Conservation (phyloP, 176 grass and related monocot species). For the Hordeum marinum region DNA sequence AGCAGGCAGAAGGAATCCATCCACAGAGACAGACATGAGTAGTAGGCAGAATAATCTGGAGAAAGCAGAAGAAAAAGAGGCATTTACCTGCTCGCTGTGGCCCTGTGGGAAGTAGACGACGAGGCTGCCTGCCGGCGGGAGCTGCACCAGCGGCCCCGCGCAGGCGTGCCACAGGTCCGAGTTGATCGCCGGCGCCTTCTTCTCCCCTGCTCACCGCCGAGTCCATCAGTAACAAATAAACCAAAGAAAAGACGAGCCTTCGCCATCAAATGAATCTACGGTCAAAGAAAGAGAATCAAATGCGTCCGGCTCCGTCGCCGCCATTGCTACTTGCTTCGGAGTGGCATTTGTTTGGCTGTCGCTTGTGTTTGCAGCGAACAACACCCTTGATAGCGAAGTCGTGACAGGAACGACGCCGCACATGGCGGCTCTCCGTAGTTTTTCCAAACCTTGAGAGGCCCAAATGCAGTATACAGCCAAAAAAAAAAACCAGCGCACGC, state of each 20-base stretch:
- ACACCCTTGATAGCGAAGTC: not conserved
- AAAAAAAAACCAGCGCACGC: not conserved
- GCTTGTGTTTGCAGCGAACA: too few species aligned
- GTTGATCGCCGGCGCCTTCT: slow-evolving; percentile 54
- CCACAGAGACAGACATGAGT: not conserved
- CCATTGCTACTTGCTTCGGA: not conserved
- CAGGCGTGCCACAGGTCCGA: slow-evolving; percentile 76
- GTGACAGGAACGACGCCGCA: not conserved
- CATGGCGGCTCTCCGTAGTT: not conserved
- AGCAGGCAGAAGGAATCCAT: not conserved
- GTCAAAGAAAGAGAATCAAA: not conserved
- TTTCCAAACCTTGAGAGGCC: not conserved
- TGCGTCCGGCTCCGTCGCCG: not conserved
- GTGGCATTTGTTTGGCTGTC: not conserved
- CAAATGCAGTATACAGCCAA: not conserved
- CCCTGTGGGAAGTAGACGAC: slow-evolving; percentile 87
- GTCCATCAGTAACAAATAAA: slow-evolving; percentile 1
- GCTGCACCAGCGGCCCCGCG: slow-evolving; percentile 52
- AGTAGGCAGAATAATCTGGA: not conserved
- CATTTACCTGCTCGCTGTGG: slow-evolving; percentile 69
- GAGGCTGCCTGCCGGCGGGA: slow-evolving; percentile 69
- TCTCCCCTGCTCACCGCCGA: slow-evolving; percentile 29
- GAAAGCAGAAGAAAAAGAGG: not conserved
- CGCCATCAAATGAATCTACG: too few species aligned
- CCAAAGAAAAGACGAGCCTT: not conserved